Percentiles rank a stretch among this genome's conserved stretches.
Evolutionary conservation across 805 yeast genomes (phyloP).

Genomic region (Ogataea zsoltii): DNA sequence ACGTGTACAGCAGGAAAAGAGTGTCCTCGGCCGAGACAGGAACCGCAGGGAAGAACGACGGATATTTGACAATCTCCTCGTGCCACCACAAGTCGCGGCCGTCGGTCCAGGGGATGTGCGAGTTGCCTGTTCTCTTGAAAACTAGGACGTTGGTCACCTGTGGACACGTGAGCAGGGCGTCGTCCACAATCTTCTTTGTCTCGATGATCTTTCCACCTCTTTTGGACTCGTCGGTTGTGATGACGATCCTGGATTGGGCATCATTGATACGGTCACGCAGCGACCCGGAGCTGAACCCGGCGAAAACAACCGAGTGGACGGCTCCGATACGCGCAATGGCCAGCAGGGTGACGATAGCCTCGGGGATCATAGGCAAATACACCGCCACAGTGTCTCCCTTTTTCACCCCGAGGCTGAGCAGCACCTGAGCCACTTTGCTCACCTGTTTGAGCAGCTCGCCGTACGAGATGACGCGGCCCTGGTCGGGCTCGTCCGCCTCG

Average conservation of each 20-base stretch:
- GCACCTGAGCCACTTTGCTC: conserved; percentile 68
- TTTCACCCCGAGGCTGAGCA: conserved; percentile 62
- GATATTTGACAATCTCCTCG: conserved; percentile 63
- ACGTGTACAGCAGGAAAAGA: conserved; percentile 75
- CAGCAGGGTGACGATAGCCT: conserved; percentile 71
- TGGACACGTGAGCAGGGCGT: conserved; percentile 68
- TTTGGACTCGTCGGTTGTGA: conserved; percentile 80
- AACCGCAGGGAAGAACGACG: conserved; percentile 70
- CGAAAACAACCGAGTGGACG: conserved; percentile 80
- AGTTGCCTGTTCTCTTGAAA: conserved; percentile 69
- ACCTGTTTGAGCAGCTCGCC: conserved; percentile 72
- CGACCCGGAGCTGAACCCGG: conserved; percentile 78
- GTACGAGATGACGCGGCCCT: conserved; percentile 62
- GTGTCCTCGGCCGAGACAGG: conserved; percentile 82
- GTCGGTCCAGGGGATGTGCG: conserved; percentile 46
- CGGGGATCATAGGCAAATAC: conserved; percentile 84
- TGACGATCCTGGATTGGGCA: conserved; percentile 69
- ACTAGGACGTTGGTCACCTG: conserved; percentile 70
- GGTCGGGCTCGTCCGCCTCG: conserved; percentile 78
- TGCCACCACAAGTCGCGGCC: conserved; percentile 80
- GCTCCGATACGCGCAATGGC: conserved; percentile 85
- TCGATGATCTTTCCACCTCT: conserved; percentile 83
- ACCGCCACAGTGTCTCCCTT: conserved; percentile 88
- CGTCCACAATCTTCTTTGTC: conserved; percentile 81
- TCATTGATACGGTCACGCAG: conserved; percentile 70